Base-by-base conservation (phyloP, 352 stramenopile species). In the Pythium chondricola region DNA sequence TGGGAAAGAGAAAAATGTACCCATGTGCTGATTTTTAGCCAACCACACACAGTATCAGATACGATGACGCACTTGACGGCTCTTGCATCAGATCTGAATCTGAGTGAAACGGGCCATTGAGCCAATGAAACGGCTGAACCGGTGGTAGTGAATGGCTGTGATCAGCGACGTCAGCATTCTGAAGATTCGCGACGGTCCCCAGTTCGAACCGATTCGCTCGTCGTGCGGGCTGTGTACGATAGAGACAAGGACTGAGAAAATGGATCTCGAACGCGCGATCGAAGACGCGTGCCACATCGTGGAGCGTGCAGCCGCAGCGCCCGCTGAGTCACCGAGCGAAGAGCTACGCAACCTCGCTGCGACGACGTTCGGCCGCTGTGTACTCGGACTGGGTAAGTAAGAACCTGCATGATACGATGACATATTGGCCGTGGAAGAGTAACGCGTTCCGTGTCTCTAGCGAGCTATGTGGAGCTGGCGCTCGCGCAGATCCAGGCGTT, bases 321-420 rank as follows among this genome's bases (percentile, higher is more conserved):
- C 17, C 16, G 16, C 31, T 18, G 25, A 9, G 17, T 24, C 24
- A 30, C 38, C 57, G 16, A 41, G 30, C n/a, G 36, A 54, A n/a
- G 24, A 50, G 40, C 30, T 74, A n/a, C 53, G 33, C 18, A 8
- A 30, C 29, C 58, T 74, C 18, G 48, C 62, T 8, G 29, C 40
- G 14, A 68, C 69, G 24, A 70, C 74, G 8, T 80, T 85, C 42
- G 82, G 78, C 11, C 78, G 78, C 22, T 93, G 82, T 33, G 75
- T 85, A 38, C 74, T 93, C 24, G 76, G 82, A 31, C 65, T 89
- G 6, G 76, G 81, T 93, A 58, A 29, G 60, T 46, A 1, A 33
- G 27, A 13, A 29, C 26, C 18, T 20, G 41, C 4, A 2, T 2
- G 2, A 27, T 20, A n/a, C 20, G 22, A 0, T 22, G 48, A 4